Percentiles rank a stretch among this genome's conserved stretches.
Evolutionary conservation across 1,284 basidiomycete species (phyloP).

Genomic region (Mycena sp.): DNA sequence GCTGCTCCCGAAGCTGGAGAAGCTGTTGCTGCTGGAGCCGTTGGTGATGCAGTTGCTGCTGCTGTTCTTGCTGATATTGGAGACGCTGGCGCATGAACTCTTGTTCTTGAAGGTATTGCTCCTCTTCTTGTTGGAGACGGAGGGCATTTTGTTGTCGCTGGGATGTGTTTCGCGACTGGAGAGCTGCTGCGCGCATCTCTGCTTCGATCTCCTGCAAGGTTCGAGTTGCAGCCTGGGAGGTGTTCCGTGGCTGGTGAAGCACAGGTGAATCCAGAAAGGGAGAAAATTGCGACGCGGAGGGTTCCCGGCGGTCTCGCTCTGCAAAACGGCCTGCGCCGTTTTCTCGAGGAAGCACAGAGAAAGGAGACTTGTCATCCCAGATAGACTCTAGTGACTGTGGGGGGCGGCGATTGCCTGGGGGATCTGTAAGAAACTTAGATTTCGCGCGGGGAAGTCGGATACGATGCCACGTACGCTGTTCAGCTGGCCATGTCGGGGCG

Average conservation of each 20-base stretch:
- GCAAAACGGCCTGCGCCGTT: slow-evolving; percentile 56
- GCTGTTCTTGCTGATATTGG: slow-evolving; percentile 41
- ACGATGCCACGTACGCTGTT: slow-evolving; percentile 19
- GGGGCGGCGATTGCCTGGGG: slow-evolving; percentile 40
- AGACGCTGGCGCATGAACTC: slow-evolving; percentile 52
- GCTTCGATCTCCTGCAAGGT: slow-evolving; percentile 95
- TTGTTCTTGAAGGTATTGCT: slow-evolving; percentile 50
- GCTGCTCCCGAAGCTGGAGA: slow-evolving; percentile 48
- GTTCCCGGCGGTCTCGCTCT: slow-evolving; percentile 37
- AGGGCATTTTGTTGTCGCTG: slow-evolving; percentile 51
- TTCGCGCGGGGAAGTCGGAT: neutral
- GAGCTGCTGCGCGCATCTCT: slow-evolving; percentile 70
- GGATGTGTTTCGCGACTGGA: slow-evolving; percentile 38
- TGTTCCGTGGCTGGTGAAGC: slow-evolving; percentile 28
- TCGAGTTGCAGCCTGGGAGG: slow-evolving; percentile 60
- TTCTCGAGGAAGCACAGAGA: slow-evolving; percentile 69
- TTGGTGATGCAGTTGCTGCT: slow-evolving; percentile 51
- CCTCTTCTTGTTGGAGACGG: slow-evolving; percentile 43
- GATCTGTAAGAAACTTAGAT: slow-evolving; percentile 2
- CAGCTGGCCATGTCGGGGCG: neutral
- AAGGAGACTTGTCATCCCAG: slow-evolving; percentile 83
- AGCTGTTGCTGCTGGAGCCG: slow-evolving; percentile 54
- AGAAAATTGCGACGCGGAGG: slow-evolving; percentile 43
- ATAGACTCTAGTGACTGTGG: slow-evolving; percentile 71
- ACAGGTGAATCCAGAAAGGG: slow-evolving; percentile 45